A percentile compares a stretch with the other conserved stretches of the same genome.
Evolutionary conservation across 768 basidiomycete genomes (phyloP).

Genomic region (Pilatotrama ljubarskyi): DNA sequence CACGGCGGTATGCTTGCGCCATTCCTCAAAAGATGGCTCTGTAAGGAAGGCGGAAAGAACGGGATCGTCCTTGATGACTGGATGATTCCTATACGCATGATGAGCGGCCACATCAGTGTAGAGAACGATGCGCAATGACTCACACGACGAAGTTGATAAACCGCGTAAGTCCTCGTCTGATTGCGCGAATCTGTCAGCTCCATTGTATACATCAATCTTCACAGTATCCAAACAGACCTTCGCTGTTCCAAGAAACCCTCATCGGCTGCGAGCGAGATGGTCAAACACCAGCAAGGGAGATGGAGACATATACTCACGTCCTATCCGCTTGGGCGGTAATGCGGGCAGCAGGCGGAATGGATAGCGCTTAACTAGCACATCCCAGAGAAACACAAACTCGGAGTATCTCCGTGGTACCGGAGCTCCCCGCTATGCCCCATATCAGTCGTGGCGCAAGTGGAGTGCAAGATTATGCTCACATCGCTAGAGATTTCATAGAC

Average conservation of each 20-base stretch:
- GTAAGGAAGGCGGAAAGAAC: conserved; percentile 78
- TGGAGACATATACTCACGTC: conserved; percentile 54
- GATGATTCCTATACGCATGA: conserved; percentile 84
- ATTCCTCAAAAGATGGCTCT: conserved; percentile 81
- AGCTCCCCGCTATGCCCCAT: conserved; percentile 62
- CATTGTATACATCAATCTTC: too few relatives aligned
- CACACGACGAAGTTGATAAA: conserved; percentile 80
- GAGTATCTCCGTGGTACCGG: conserved; percentile 86
- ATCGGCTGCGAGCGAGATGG: conserved; percentile 55
- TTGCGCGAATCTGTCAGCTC: too few relatives aligned
- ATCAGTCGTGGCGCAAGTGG: too few relatives aligned
- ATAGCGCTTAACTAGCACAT: conserved; percentile 81
- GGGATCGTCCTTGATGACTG: conserved; percentile 86
- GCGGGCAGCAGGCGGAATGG: conserved; percentile 89
- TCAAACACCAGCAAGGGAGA: background rate
- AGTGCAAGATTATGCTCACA: conserved; percentile 50
- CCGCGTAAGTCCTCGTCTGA: conserved; percentile 80
- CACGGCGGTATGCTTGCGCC: conserved; percentile 78
- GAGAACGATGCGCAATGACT: conserved; percentile 35
- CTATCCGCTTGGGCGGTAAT: conserved; percentile 90
- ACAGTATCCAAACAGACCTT: conserved; percentile 62
- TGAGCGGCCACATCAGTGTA: too few relatives aligned
- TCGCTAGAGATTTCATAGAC: conserved; percentile 82
- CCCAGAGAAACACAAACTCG: conserved; percentile 91
- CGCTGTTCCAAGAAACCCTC: conserved; percentile 90